A percentile compares a stretch with the other conserved stretches of the same genome.
Evolutionary conservation across 345 rosid genomes (phyloP).

Genomic region (Toxicodendron radicans): DNA sequence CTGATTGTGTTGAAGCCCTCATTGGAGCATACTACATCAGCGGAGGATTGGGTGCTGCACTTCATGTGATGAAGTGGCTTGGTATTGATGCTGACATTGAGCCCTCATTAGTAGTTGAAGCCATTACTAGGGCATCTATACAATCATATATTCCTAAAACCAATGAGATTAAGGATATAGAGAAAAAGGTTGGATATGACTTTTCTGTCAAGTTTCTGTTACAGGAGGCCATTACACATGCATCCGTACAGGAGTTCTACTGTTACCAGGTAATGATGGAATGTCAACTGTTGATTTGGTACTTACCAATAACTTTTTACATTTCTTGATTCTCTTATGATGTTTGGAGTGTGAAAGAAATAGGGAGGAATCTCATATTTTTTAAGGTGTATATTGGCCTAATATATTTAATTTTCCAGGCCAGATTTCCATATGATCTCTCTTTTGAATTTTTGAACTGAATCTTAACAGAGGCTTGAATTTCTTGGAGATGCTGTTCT

Average conservation of each 20-base stretch:
- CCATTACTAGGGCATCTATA: constrained; percentile 47
- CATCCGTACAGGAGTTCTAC: constrained; percentile 50
- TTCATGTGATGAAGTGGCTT: constrained; percentile 79
- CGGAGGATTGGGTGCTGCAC: constrained; percentile 68
- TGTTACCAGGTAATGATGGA: constrained; percentile 62
- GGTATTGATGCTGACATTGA: constrained; percentile 60
- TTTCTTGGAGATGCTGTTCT: constrained; percentile 88
- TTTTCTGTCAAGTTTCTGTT: constrained; percentile 69
- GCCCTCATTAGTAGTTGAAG: constrained; percentile 39
- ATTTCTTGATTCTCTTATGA: neutral
- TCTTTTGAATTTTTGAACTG: constrained; percentile 5
- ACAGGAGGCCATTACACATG: constrained; percentile 82
- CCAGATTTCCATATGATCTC: constrained; percentile 5
- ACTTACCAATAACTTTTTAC: constrained; percentile 1
- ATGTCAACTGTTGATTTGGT: constrained; percentile 10
- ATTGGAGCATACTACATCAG: constrained; percentile 74
- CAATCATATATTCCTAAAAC: constrained; percentile 44
- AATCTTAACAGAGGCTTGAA: constrained; percentile 75
- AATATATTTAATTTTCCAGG: neutral
- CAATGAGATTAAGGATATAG: constrained; percentile 47
- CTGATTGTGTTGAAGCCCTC: constrained; percentile 86
- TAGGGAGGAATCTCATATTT: neutral
- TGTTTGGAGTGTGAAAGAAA: constrained; percentile 4
- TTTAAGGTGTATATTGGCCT: constrained; percentile 1
- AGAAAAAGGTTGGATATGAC: constrained; percentile 59